Evolutionary conservation across 1,139 yeast genomes (phyloP).

Genomic region (Waltiozyma sp.): DNA sequence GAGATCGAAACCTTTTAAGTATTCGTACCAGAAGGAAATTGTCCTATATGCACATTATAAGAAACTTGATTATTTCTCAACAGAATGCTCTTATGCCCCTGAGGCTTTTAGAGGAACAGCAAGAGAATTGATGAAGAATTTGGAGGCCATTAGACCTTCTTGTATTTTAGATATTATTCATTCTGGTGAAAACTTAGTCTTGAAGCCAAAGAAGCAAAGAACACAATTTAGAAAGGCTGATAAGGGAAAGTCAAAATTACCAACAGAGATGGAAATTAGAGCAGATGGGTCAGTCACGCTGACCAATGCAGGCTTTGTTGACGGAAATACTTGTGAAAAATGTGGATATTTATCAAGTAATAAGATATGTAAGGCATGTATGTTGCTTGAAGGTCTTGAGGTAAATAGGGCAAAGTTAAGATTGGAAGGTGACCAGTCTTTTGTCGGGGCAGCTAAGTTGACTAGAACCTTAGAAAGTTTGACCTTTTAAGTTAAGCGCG

Average conservation of each 20-base stretch:
- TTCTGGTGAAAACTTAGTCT: conserved; percentile 79
- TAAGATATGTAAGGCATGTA: conserved; percentile 86
- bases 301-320: conserved; percentile 27
- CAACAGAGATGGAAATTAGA: conserved; percentile 37
- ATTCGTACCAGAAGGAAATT: conserved; percentile 93
- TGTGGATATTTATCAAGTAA: conserved; percentile 92
- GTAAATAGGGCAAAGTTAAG: conserved; percentile 53
- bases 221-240: conserved; percentile 21
- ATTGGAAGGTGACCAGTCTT: conserved; percentile 37
- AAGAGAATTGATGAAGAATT: conserved; percentile 76
- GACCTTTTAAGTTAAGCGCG: conserved; percentile 32
- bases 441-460: conserved; percentile 60
- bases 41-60: conserved; percentile 96
- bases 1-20: conserved; percentile 92
- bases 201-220: conserved; percentile 39
- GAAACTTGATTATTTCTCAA: conserved; percentile 87
- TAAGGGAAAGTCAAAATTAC: not conserved
- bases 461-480: conserved; percentile 56
- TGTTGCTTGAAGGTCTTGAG: conserved; percentile 76
- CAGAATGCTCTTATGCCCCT: conserved; percentile 97
- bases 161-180: conserved; percentile 90
- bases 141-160: conserved; percentile 85
- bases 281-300: conserved; percentile 51
- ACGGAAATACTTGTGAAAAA: conserved; percentile 69
- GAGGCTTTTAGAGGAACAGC: conserved; percentile 99